phyloP scores from a whole-genome alignment of 352 stramenopile genomes.

The Aphanomyces astaci region DNA sequence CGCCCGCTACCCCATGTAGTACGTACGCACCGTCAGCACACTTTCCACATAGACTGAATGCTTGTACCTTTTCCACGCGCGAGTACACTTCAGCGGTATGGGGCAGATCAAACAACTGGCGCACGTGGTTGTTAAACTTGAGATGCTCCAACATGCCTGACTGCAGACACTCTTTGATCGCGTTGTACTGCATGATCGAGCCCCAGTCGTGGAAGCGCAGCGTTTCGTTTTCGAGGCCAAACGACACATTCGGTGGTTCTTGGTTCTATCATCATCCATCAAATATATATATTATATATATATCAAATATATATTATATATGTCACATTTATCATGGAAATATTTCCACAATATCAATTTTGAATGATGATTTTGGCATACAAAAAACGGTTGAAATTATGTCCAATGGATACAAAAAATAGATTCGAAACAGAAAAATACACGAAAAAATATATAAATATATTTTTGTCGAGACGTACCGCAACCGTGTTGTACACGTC shows the following conservation, averaged over 20 bases:
- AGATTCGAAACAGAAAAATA: too few relatives aligned
- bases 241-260: constrained; percentile 69
- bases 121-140: constrained; percentile 84
- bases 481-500: constrained; percentile 73
- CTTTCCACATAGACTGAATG: neutral
- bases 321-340: neutral
- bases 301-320: too few relatives aligned
- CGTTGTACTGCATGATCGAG: constrained; percentile 75
- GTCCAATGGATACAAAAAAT: too few relatives aligned
- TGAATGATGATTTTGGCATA: too few relatives aligned
- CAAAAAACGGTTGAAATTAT: too few relatives aligned
- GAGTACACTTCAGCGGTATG: constrained; percentile 59
- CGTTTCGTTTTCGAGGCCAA: constrained; percentile 66
- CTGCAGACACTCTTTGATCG: constrained; percentile 64
- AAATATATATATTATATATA: too few relatives aligned
- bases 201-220: constrained; percentile 70
- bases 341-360: too few relatives aligned
- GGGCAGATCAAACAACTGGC: constrained; percentile 61
- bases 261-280: constrained; percentile 49
- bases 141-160: constrained; percentile 76
- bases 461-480: too few relatives aligned
- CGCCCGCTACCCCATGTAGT: neutral
- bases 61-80: constrained; percentile 21
- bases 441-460: too few relatives aligned
- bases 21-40: neutral